These are phyloP conservation scores for Pseudozyma thailandica DNA, from an alignment of 1,284 basidiomycete species.

Conservation along the genomic window DNA sequence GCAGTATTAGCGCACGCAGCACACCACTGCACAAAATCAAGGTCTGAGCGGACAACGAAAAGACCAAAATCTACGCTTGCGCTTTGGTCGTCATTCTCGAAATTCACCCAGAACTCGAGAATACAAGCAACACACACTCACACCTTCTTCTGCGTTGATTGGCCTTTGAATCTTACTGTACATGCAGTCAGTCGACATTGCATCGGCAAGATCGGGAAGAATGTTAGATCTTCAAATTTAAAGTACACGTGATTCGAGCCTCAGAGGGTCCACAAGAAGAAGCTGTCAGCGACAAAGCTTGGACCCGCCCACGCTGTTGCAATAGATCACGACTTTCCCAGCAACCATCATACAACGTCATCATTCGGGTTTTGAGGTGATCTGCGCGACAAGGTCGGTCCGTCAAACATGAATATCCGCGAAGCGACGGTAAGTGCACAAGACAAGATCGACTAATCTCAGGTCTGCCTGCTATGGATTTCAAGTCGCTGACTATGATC, in stretches of 20 bases:
- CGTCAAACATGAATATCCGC: slow-evolving; percentile 27
- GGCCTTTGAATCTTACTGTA: no score
- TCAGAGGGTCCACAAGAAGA: slow-evolving; percentile 5
- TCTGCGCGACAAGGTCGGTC: background rate
- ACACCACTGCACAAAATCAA: background rate
- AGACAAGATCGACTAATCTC: background rate
- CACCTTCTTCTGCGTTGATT: no score
- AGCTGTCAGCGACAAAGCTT: slow-evolving; percentile 4
- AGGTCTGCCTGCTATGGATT: no score
- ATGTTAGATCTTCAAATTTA: no score
- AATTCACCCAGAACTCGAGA: background rate
- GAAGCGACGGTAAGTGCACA: slow-evolving; percentile 20
- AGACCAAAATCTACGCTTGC: background rate
- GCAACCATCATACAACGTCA: background rate
- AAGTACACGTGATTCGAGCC: slow-evolving; percentile 2
- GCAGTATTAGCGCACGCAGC: no score
- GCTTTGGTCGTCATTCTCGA: background rate
- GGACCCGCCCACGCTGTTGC: background rate
- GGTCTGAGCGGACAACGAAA: slow-evolving; percentile 6
- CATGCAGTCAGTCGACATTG: no score
- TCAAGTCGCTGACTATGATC: background rate
- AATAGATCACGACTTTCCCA: background rate
- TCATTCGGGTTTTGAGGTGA: background rate
- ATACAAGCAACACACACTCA: no score
- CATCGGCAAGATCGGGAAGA: no score